Percentiles rank a stretch among this genome's conserved stretches.
These are phyloP conservation scores for Cydonia oblonga DNA, from an alignment of 331 rosid species.

Conservation along the genomic window DNA sequence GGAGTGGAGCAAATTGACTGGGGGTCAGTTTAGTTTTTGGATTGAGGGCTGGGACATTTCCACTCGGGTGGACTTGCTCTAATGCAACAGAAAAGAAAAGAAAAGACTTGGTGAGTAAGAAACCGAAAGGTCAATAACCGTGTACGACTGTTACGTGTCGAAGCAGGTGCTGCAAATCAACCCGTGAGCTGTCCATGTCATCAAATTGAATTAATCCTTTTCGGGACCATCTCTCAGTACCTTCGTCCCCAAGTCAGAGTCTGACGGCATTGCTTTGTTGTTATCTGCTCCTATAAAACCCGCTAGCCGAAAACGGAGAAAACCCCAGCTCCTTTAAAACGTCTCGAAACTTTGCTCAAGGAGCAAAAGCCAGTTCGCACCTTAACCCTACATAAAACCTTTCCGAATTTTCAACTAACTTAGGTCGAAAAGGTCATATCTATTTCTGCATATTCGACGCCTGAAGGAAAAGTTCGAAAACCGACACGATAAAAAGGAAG, in stretches of 20 bases:
- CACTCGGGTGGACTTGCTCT: too few relatives aligned
- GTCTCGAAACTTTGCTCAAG: background rate
- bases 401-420: background rate
- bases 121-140: background rate
- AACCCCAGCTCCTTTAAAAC: background rate
- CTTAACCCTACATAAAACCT: background rate
- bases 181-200: background rate
- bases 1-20: too few relatives aligned
- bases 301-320: background rate
- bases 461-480: background rate
- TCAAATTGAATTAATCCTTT: background rate
- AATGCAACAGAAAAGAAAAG: background rate
- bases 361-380: background rate
- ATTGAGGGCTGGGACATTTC: too few relatives aligned
- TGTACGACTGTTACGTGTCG: background rate
- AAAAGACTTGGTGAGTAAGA: background rate
- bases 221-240: background rate
- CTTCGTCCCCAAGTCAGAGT: conserved; percentile 1
- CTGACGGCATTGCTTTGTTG: background rate
- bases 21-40: too few relatives aligned
- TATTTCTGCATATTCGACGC: background rate
- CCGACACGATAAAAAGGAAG: background rate
- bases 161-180: background rate
- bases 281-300: background rate
- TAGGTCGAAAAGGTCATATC: background rate